A percentile compares a stretch with the other conserved stretches of the same genome.
These are phyloP conservation scores for Microsporum canis DNA, from an alignment of 2,329 filamentous ascomycete genomes.

Conservation along the genomic window DNA sequence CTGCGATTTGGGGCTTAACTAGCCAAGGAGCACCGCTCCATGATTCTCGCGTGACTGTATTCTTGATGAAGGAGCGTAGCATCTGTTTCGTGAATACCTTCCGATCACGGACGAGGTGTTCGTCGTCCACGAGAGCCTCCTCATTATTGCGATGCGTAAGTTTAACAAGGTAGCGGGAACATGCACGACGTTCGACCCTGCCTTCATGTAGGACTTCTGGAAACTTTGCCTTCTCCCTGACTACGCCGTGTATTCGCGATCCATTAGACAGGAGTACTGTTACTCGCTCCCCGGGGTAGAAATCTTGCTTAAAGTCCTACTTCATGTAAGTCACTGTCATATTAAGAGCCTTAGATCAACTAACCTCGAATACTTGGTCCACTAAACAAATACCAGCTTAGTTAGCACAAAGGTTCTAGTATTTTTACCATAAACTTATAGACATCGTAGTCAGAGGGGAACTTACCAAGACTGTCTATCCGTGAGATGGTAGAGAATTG, in stretches of 20 bases:
- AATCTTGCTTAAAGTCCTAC: conserved; percentile 70
- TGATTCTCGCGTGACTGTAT: conserved; percentile 79
- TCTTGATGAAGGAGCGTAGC: conserved; percentile 85
- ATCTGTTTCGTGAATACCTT: conserved; percentile 93
- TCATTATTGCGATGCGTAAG: conserved; percentile 56
- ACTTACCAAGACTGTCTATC: conserved; percentile 65
- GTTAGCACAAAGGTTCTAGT: not conserved
- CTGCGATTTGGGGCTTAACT: conserved; percentile 76
- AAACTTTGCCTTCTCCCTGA: conserved; percentile 77
- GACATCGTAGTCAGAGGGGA: not conserved
- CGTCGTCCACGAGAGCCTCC: conserved; percentile 68
- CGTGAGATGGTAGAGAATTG: conserved; percentile 83
- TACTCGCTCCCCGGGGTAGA: conserved; percentile 79
- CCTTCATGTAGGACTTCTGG: conserved; percentile 54
- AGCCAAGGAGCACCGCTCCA: conserved; percentile 97
- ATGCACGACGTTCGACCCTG: conserved; percentile 53
- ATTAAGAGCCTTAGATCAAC: not conserved
- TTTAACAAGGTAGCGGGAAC: conserved; percentile 70
- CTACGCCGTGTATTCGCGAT: conserved; percentile 59
- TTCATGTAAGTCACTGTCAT: conserved; percentile 15
- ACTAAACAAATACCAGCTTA: conserved; percentile 23
- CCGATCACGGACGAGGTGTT: conserved; percentile 73
- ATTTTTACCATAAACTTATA: not conserved
- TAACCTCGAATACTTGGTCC: conserved; percentile 39
- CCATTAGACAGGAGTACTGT: conserved; percentile 59